Conservation (phyloP, 768 basidiomycete genomes). For the Psilocybe cubensis region DNA sequence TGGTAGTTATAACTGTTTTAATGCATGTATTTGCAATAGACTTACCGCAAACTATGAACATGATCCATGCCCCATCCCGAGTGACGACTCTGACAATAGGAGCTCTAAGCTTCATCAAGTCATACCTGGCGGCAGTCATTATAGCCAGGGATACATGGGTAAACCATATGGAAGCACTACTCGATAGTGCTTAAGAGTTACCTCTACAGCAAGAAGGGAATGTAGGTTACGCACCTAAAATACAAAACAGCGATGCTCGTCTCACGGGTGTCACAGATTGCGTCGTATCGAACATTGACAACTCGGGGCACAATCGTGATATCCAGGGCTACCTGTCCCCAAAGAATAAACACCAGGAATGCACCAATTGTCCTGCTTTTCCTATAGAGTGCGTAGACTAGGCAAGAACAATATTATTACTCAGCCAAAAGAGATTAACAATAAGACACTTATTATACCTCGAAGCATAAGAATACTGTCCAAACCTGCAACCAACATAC, state of each 20-base stretch:
- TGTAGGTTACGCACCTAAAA: too few relatives aligned
- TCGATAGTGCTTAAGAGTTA: too few relatives aligned
- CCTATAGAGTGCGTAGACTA: constrained; percentile 16
- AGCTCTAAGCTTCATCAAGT: neutral
- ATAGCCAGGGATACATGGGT: constrained; percentile 9
- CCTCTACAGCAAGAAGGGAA: too few relatives aligned
- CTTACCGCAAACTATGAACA: constrained; percentile 12
- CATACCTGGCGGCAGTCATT: constrained; percentile 1
- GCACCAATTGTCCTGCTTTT: constrained; percentile 1
- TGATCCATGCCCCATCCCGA: constrained; percentile 12
- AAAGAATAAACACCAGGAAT: constrained; percentile 2
- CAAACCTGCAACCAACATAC: constrained; percentile 9
- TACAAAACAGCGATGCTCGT: too few relatives aligned
- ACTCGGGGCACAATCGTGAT: neutral
- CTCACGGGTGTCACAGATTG: constrained; percentile 11
- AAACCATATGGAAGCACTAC: constrained; percentile 13
- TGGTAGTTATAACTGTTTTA: too few relatives aligned
- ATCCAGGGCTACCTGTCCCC: neutral
- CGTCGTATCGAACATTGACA: constrained; percentile 8
- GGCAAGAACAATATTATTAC: too few relatives aligned
- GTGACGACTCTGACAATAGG: constrained; percentile 12
- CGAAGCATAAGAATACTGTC: constrained; percentile 15
- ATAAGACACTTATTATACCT: neutral
- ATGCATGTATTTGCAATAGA: too few relatives aligned
- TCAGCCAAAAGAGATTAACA: neutral